Conservation (phyloP, 2,329 filamentous ascomycete genomes). For the Diaporthe citriasiana region DNA sequence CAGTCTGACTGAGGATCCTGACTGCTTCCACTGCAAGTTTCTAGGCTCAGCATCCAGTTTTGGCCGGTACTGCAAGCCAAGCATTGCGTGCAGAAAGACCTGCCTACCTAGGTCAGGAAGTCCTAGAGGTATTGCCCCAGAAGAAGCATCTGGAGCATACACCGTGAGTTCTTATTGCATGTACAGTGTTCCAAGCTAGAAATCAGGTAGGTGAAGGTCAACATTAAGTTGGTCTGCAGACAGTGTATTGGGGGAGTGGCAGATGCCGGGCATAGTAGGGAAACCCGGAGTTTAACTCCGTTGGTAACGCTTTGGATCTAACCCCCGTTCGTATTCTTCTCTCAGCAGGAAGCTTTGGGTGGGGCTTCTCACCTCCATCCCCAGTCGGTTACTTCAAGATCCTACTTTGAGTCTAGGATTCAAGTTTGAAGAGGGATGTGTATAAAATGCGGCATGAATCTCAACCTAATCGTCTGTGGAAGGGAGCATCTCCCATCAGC, state of each 20-base stretch:
- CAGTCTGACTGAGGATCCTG: neutral
- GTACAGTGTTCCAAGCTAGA: neutral
- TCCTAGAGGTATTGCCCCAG: too few species aligned
- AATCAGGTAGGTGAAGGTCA: neutral
- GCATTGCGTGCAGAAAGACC: neutral
- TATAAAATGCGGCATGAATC: neutral
- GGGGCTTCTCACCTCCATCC: neutral
- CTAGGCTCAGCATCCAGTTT: neutral
- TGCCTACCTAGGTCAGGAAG: neutral
- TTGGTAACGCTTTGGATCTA: neutral
- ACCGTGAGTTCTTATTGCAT: neutral
- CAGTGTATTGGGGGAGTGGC: neutral
- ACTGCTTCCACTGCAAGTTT: neutral
- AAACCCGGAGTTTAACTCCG: neutral
- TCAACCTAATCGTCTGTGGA: neutral
- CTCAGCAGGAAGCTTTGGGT: neutral
- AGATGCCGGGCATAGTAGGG: neutral
- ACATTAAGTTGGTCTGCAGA: neutral
- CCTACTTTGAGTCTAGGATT: neutral
- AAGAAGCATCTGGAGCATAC: neutral
- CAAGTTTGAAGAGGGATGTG: too few species aligned
- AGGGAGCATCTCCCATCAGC: neutral
- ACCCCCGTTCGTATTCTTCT: slow-evolving; percentile 21
- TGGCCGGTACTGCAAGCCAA: neutral
- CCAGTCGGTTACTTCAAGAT: neutral